Conservation (phyloP, 2,329 filamentous ascomycete genomes). For the Xylaria polymorpha region DNA sequence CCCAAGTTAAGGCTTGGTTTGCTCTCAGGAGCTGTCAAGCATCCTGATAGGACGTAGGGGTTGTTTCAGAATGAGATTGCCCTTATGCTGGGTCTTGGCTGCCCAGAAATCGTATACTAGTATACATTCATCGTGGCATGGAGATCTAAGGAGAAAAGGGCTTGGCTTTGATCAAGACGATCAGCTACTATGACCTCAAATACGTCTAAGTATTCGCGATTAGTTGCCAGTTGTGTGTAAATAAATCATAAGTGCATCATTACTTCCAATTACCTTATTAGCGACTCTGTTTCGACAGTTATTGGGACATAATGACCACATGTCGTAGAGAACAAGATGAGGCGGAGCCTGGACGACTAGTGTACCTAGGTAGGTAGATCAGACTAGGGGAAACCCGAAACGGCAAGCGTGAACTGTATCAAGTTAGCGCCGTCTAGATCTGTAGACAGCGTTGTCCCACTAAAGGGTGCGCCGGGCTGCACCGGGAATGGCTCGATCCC, state of each 20-base stretch:
- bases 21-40: conserved; percentile 5
- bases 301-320: neutral
- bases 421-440: conserved; percentile 18
- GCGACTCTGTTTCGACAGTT: neutral
- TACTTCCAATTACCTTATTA: neutral
- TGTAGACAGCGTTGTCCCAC: neutral
- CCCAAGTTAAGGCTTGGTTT: conserved; percentile 14
- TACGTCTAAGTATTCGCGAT: neutral
- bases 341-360: neutral
- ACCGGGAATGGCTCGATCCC: neutral
- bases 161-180: neutral
- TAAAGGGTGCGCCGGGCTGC: too few relatives aligned
- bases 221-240: neutral
- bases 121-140: conserved; percentile 2
- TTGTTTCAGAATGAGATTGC: conserved; percentile 47
- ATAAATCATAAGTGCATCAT: neutral
- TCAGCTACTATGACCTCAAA: neutral
- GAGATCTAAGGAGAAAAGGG: conserved; percentile 6
- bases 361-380: too few relatives aligned
- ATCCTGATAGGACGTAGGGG: conserved; percentile 41
- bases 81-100: conserved; percentile 41
- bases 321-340: neutral
- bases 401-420: neutral
- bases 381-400: neutral
- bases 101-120: conserved; percentile 16